Evolutionary conservation across 495 filamentous ascomycete species (phyloP).

Genomic region (Lindgomyces ingoldianus): DNA sequence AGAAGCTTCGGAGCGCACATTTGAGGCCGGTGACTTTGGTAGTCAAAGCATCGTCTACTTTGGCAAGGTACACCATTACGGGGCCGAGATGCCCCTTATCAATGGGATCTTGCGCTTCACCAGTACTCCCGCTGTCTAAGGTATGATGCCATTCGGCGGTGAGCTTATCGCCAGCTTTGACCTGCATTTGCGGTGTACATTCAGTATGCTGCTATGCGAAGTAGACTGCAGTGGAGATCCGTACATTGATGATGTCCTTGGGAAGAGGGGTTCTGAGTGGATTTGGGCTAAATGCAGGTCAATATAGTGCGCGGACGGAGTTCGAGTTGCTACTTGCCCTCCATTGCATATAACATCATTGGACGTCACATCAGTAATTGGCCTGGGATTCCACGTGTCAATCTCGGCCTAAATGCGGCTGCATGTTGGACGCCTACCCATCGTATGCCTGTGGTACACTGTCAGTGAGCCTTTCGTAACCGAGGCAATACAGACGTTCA

Average conservation of each 20-base stretch:
- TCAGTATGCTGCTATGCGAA: background rate
- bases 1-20: constrained; percentile 4
- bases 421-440: constrained; percentile 23
- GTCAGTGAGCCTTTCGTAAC: constrained; percentile 19
- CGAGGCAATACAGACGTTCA: background rate
- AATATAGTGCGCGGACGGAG: constrained; percentile 17
- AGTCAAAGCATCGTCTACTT: constrained; percentile 24
- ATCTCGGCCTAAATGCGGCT: constrained; percentile 15
- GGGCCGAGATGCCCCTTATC: constrained; percentile 29
- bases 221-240: background rate
- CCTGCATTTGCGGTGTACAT: constrained; percentile 1
- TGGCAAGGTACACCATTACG: constrained; percentile 25
- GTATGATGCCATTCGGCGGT: constrained; percentile 34
- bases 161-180: constrained; percentile 31
- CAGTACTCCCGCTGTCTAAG: constrained; percentile 5
- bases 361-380: constrained; percentile 30
- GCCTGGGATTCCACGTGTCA: constrained; percentile 29
- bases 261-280: constrained; percentile 23
- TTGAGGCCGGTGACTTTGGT: constrained; percentile 30
- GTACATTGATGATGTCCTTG: constrained; percentile 34
- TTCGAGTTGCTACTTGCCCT: constrained; percentile 11
- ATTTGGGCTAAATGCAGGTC: constrained; percentile 31
- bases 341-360: constrained; percentile 34
- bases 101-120: constrained; percentile 21
- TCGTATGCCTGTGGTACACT: constrained; percentile 24